Evolutionary conservation across 192 early-diverging fungal genomes (phyloP).

Genomic region (Rhizophagus sp.): DNA sequence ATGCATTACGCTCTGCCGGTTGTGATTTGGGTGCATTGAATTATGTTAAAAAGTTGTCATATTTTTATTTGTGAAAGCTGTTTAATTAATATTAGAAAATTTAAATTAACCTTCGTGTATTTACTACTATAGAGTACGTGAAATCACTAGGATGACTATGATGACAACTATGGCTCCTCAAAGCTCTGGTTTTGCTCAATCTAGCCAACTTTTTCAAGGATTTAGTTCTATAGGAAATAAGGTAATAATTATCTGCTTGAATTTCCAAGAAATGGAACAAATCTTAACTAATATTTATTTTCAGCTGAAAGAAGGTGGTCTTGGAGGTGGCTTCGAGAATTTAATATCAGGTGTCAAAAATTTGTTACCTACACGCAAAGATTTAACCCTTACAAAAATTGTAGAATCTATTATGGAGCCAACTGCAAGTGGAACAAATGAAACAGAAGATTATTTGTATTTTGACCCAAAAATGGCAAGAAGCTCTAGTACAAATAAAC

Average conservation of each 20-base stretch:
- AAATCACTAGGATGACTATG: conserved; percentile 62
- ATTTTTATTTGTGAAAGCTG: background rate
- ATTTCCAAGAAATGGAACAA: background rate
- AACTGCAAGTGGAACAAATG: conserved; percentile 45
- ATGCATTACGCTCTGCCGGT: conserved; percentile 71
- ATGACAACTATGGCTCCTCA: conserved; percentile 47
- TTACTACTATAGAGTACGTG: conserved; percentile 45
- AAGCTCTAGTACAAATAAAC: conserved; percentile 48
- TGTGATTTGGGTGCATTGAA: conserved; percentile 73
- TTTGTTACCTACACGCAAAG: conserved; percentile 86
- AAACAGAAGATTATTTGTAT: conserved; percentile 82
- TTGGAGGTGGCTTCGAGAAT: conserved; percentile 71
- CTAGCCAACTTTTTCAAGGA: conserved; percentile 56
- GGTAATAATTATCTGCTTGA: conserved; percentile 40
- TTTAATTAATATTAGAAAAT: background rate
- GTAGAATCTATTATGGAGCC: conserved; percentile 86
- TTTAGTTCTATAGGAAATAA: conserved; percentile 74
- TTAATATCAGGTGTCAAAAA: conserved; percentile 91
- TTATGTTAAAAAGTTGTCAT: conserved; percentile 78
- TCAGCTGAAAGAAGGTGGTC: conserved; percentile 60
- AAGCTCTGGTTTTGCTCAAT: conserved; percentile 46
- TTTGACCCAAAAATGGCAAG: conserved; percentile 84
- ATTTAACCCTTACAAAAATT: conserved; percentile 82
- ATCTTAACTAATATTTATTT: background rate
- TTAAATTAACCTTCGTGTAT: background rate